phyloP scores from a whole-genome alignment of 768 basidiomycete genomes.

The Tylopilus rubrobrunneus region DNA sequence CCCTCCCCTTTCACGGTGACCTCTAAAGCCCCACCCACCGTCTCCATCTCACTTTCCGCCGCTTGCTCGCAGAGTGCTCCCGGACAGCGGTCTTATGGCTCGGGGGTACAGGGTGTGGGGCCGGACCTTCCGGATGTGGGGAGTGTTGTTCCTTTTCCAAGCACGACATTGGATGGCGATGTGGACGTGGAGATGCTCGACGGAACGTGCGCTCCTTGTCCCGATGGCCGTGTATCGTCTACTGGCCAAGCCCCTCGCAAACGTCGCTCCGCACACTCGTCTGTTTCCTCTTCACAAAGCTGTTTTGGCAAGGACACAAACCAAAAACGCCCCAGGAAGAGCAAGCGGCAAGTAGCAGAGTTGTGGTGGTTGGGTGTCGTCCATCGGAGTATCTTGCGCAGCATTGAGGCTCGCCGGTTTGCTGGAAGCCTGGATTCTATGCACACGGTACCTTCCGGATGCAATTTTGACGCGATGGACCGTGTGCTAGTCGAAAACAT shows the following conservation, averaged over 20 bases:
- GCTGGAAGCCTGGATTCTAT: slow-evolving; percentile 1
- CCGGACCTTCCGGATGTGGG: slow-evolving; percentile 27
- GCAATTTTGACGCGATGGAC: slow-evolving; percentile 30
- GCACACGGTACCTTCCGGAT: background rate
- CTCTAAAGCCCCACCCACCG: slow-evolving; percentile 36
- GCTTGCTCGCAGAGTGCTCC: slow-evolving; percentile 23
- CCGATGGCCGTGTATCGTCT: background rate
- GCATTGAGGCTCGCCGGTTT: slow-evolving; percentile 17
- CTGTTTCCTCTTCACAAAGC: slow-evolving; percentile 22
- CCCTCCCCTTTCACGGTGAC: slow-evolving; percentile 20
- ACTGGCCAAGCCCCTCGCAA: slow-evolving; percentile 20
- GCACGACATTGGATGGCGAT: slow-evolving; percentile 21
- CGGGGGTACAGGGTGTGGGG: slow-evolving; percentile 8
- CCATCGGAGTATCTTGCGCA: slow-evolving; percentile 32
- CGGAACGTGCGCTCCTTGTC: slow-evolving; percentile 15
- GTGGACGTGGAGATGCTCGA: slow-evolving; percentile 28
- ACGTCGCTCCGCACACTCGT: slow-evolving; percentile 33
- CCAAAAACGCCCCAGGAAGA: slow-evolving; percentile 32
- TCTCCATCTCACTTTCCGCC: slow-evolving; percentile 37
- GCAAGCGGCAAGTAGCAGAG: slow-evolving; percentile 30
- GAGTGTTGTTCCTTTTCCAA: slow-evolving; percentile 38
- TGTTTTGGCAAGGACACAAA: slow-evolving; percentile 12
- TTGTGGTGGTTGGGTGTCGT: slow-evolving; percentile 35
- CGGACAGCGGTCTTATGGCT: background rate
- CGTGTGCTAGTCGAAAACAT: slow-evolving; percentile 31